These are phyloP conservation scores for Diaporthe helianthi DNA, from an alignment of 2,329 filamentous ascomycete species.

Conservation along the genomic window DNA sequence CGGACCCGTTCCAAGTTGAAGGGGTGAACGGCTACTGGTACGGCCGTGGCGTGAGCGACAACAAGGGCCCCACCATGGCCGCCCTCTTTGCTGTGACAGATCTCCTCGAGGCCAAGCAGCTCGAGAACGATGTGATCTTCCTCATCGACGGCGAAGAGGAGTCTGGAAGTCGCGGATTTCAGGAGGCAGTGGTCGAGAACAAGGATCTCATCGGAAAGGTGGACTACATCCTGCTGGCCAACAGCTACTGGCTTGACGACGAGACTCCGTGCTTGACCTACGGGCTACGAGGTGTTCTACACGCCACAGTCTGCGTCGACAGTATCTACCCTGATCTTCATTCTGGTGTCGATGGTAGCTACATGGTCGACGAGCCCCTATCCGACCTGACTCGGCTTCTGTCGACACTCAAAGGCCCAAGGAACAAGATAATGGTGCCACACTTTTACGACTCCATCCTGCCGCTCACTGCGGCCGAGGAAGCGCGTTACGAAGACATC, in stretches of 20 bases:
- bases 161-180: conserved; percentile 89
- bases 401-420: conserved; percentile 79
- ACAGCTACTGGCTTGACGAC: conserved; percentile 98
- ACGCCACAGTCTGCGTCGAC: conserved; percentile 88
- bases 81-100: conserved; percentile 94
- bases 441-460: conserved; percentile 88
- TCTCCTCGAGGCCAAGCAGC: conserved; percentile 79
- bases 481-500: conserved; percentile 84
- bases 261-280: conserved; percentile 96
- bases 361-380: conserved; percentile 86
- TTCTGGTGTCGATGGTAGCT: conserved; percentile 94
- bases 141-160: conserved; percentile 98
- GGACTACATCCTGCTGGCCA: conserved; percentile 93
- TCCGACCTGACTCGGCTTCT: conserved; percentile 89
- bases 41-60: conserved; percentile 94
- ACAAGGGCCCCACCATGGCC: conserved; percentile 95
- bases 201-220: conserved; percentile 87
- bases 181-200: conserved; percentile 78
- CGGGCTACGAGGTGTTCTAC: conserved; percentile 89
- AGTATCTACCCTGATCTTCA: conserved; percentile 89
- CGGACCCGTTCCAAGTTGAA: conserved; percentile 87
- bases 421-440: conserved; percentile 84
- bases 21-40: conserved; percentile 94
- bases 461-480: conserved; percentile 76
- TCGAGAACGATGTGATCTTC: conserved; percentile 90